These are phyloP conservation scores for Pterocarpus macrocarpus DNA, from an alignment of 306 rosid genomes.

Conservation along the genomic window DNA sequence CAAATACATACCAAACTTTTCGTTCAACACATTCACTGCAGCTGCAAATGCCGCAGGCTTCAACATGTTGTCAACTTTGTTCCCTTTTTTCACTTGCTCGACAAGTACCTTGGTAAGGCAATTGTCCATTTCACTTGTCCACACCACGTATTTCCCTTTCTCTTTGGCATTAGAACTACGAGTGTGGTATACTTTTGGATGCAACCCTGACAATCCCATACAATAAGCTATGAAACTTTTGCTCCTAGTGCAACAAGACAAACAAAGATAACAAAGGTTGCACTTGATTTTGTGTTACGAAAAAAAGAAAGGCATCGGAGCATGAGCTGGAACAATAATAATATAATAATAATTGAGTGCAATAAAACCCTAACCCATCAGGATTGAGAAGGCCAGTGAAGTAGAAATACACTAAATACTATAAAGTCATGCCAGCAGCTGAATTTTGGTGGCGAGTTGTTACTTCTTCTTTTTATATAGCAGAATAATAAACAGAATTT, in stretches of 20 bases:
- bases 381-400: background rate
- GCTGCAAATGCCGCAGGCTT: slow-evolving; percentile 64
- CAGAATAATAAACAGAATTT: slow-evolving; percentile 23
- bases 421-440: slow-evolving; percentile 7
- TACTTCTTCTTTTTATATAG: background rate
- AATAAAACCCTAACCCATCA: slow-evolving; percentile 4
- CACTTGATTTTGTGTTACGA: slow-evolving; percentile 11
- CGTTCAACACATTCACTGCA: slow-evolving; percentile 59
- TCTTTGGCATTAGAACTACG: slow-evolving; percentile 60
- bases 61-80: slow-evolving; percentile 59
- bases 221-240: slow-evolving; percentile 13
- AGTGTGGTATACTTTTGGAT: slow-evolving; percentile 50
- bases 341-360: too few relatives aligned
- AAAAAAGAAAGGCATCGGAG: slow-evolving; percentile 17
- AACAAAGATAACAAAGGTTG: slow-evolving; percentile 23
- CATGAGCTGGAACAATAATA: background rate
- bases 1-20: slow-evolving; percentile 52
- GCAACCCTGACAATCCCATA: slow-evolving; percentile 56
- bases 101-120: slow-evolving; percentile 59
- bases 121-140: slow-evolving; percentile 70
- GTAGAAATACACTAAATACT: slow-evolving; percentile 6
- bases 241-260: slow-evolving; percentile 29
- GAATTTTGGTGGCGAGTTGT: background rate
- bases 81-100: slow-evolving; percentile 63
- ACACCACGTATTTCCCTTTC: slow-evolving; percentile 53